Base-by-base conservation (phyloP, 2,329 filamentous ascomycete species). In the Nectriaceae sp. region DNA sequence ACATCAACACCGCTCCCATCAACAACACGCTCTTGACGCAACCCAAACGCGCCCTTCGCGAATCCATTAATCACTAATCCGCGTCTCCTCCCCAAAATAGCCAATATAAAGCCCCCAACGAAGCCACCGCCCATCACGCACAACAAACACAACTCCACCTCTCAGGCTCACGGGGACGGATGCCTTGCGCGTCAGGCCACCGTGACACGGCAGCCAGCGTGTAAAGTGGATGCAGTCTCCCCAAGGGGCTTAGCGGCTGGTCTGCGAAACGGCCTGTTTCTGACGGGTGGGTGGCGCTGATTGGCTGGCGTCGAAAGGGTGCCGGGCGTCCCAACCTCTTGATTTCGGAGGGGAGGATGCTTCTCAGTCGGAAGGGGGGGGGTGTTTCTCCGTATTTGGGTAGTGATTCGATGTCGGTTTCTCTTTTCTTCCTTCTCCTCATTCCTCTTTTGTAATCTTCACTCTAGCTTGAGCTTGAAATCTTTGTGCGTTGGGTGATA, bases 131-230 rank as follows among this genome's bases (percentile, higher is more conserved):
- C 24, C 24, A 29, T 6, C 24, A 29, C 24, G 6, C 24, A 29
- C 24, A 29, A 29, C 24, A 29, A 29, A 29, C 24, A 29, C 24
- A 13, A 29, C 13, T 29, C 6, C 6, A 29, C n/a, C n/a, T n/a
- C n/a, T 29, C 13, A 6, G 24, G 13, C 24, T 29, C 24, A 29
- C 24, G 6, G 24, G 24, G 24, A 29, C 24, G 51, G 59, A 56
- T 61, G 59, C 60, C 59, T 53, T 54, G 55, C 52, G 55, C 59
- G 54, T 54, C 56, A 50, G 59, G 56, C 54, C 54, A 54, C 44
- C 24, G 42, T 41, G n/a, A 48, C 36, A 21, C 31, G 24, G 35
- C 46, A 42, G n/a, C 33, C 37, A 49, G 52, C 60, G 60, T 55
- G 60, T 61, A 61, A 55, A 62, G 59, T 61, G 52, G 52, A 13